phyloP scores from a whole-genome alignment of 2,329 filamentous ascomycete genomes.

The Fusarium albidum region DNA sequence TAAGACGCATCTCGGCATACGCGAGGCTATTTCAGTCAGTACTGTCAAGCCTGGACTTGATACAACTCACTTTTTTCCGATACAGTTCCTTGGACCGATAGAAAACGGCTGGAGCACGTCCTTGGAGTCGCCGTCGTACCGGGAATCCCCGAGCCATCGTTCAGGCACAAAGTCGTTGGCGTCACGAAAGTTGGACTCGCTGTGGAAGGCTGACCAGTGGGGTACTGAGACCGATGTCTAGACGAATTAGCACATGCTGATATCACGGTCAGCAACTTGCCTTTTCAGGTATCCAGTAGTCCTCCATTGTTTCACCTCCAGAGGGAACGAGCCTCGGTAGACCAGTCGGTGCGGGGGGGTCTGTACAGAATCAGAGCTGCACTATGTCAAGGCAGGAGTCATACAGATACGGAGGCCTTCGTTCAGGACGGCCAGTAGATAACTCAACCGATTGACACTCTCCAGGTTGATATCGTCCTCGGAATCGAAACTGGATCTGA shows the following conservation, averaged over 20 bases:
- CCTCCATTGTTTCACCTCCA: background rate
- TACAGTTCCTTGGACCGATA: slow-evolving; percentile 11
- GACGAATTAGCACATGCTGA: background rate
- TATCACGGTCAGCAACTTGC: background rate
- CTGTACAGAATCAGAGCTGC: background rate
- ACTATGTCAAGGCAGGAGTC: background rate
- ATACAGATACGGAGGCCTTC: slow-evolving; percentile 8
- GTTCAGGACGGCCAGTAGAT: slow-evolving; percentile 4
- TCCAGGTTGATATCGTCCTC: background rate
- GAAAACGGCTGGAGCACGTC: slow-evolving; percentile 15
- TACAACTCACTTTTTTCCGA: slow-evolving; percentile 14
- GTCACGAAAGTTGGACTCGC: slow-evolving; percentile 5
- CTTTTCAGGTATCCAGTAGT: background rate
- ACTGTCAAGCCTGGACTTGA: background rate
- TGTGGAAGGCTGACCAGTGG: slow-evolving; percentile 15
- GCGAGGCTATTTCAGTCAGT: background rate
- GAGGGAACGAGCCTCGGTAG: slow-evolving; percentile 2
- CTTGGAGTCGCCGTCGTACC: background rate
- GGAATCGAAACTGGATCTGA: background rate
- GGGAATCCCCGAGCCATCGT: slow-evolving; percentile 6
- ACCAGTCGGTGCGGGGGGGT: slow-evolving; percentile 2
- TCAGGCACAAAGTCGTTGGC: slow-evolving; percentile 11
- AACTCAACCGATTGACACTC: slow-evolving; percentile 1
- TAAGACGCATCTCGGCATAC: background rate
- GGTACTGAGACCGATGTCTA: background rate